Percentiles rank a stretch among this genome's conserved stretches.
phyloP scores from a whole-genome alignment of 495 filamentous ascomycete species.

The Talaromyces adpressus region DNA sequence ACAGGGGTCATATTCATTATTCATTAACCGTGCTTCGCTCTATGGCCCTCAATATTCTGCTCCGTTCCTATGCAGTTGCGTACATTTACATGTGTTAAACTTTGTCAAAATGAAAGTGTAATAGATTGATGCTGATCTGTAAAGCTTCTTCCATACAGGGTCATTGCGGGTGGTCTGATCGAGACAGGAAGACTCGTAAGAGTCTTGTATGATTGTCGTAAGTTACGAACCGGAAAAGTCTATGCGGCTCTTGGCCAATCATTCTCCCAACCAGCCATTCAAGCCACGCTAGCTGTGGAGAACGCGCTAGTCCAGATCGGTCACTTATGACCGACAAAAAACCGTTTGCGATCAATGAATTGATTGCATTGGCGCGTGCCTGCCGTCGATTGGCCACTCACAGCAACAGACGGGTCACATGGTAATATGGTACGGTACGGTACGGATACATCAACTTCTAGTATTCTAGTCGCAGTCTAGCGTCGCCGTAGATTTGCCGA shows the following conservation, averaged over 20 bases:
- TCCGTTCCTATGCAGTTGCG: too few species aligned
- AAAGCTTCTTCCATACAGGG: not conserved
- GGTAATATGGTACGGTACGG: not conserved
- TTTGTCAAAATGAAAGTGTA: not conserved
- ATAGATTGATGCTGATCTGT: not conserved
- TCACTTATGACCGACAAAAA: not conserved
- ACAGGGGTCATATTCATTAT: too few species aligned
- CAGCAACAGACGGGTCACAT: not conserved
- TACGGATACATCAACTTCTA: not conserved
- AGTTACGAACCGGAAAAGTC: not conserved
- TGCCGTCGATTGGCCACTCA: too few species aligned
- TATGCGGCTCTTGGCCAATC: not conserved
- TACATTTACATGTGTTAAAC: not conserved
- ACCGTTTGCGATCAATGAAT: not conserved
- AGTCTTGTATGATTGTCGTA: not conserved
- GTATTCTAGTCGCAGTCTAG: not conserved
- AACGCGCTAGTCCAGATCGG: not conserved
- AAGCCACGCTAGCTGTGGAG: not conserved
- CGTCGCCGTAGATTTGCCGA: conserved; percentile 1
- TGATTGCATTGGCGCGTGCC: too few species aligned
- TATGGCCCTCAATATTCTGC: too few species aligned
- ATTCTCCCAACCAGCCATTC: not conserved
- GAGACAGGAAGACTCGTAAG: not conserved
- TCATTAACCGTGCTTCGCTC: too few species aligned
- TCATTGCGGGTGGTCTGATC: not conserved